Conservation (phyloP, 495 filamentous ascomycete genomes). For the Aspergillus ellipticus region DNA sequence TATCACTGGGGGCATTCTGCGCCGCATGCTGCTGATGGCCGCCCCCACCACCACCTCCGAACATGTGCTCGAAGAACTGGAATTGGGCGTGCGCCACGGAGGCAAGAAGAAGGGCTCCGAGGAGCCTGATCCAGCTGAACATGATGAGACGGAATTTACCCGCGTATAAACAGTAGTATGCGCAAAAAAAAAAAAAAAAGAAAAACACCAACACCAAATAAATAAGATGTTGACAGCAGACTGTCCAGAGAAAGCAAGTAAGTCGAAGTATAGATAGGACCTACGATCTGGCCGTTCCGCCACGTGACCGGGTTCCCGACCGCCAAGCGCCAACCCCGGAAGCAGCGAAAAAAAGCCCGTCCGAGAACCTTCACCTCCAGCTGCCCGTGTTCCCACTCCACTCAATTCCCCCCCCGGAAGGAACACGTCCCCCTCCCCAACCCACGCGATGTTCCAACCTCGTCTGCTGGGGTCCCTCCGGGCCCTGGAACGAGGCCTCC, state of each 20-base stretch:
- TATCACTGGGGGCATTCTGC: constrained; percentile 78
- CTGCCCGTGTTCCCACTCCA: too few relatives aligned
- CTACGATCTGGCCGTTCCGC: too few relatives aligned
- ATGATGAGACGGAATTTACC: constrained; percentile 14
- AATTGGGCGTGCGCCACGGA: constrained; percentile 65
- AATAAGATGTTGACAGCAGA: too few relatives aligned
- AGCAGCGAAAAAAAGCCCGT: constrained; percentile 30
- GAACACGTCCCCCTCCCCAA: constrained; percentile 12
- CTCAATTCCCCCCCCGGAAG: too few relatives aligned
- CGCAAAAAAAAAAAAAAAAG: too few relatives aligned
- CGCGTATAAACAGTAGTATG: too few relatives aligned
- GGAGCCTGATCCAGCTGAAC: constrained; percentile 24
- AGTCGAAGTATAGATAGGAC: too few relatives aligned
- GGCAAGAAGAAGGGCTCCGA: constrained; percentile 46
- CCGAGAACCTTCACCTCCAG: background rate
- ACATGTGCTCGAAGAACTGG: constrained; percentile 88
- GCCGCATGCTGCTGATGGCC: constrained; percentile 53
- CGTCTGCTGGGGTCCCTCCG: constrained; percentile 39
- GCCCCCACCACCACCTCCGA: constrained; percentile 48
- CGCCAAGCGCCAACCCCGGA: constrained; percentile 26
- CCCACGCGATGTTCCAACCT: constrained; percentile 38
- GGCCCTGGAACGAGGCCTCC: constrained; percentile 37
- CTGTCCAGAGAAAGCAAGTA: too few relatives aligned
- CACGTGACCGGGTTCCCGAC: constrained; percentile 24
- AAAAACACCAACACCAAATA: too few relatives aligned